Percentiles rank a stretch among this genome's conserved stretches.
These are phyloP conservation scores for Elsinoe australis DNA, from an alignment of 2,329 filamentous ascomycete genomes.

Conservation along the genomic window DNA sequence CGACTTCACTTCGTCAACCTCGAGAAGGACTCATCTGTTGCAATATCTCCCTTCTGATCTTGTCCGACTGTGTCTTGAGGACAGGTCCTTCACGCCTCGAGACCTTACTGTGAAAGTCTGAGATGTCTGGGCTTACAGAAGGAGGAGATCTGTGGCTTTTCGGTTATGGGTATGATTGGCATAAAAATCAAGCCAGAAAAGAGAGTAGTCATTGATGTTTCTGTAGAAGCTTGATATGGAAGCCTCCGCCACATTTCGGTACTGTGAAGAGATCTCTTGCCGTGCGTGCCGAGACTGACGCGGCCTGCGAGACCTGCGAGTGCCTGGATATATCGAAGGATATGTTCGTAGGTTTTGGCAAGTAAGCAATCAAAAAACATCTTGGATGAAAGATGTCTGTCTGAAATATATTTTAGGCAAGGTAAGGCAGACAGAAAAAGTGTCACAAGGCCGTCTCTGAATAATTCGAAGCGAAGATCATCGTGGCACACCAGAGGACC, in stretches of 20 bases:
- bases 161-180: constrained; percentile 69
- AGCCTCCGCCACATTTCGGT: constrained; percentile 94
- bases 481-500: constrained; percentile 77
- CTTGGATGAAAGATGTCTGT: too few species aligned
- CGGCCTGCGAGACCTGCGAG: constrained; percentile 58
- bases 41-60: too few species aligned
- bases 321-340: constrained; percentile 84
- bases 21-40: too few species aligned
- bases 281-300: constrained; percentile 10
- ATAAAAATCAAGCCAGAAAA: not conserved
- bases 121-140: constrained; percentile 11
- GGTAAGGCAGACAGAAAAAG: constrained; percentile 22
- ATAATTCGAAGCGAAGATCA: constrained; percentile 68
- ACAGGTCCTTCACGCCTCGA: too few species aligned
- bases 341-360: constrained; percentile 98
- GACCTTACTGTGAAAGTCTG: not conserved
- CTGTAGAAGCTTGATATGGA: constrained; percentile 87
- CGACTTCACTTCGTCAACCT: too few species aligned
- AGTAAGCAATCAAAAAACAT: constrained; percentile 49
- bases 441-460: not conserved
- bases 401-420: constrained; percentile 27
- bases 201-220: constrained; percentile 18
- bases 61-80: too few species aligned
- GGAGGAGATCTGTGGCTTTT: constrained; percentile 76
- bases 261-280: constrained; percentile 28